A percentile compares a stretch with the other conserved stretches of the same genome.
Evolutionary conservation across 768 basidiomycete species (phyloP).

Genomic region (Termitomyces sp.): DNA sequence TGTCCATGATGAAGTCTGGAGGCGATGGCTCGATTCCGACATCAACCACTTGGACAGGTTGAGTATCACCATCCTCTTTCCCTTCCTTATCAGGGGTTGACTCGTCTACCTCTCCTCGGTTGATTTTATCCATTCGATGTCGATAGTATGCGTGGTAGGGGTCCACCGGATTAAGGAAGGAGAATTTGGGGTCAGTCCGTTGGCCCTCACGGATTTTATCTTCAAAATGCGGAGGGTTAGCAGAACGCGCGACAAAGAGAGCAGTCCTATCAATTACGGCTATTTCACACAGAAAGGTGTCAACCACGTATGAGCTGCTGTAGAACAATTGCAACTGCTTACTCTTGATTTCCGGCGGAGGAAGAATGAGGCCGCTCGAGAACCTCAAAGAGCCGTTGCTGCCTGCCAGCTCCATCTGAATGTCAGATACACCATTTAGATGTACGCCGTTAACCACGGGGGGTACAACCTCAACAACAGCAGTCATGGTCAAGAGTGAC

Average conservation of each 20-base stretch:
- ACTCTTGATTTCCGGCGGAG: slow-evolving; percentile 96
- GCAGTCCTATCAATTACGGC: slow-evolving; percentile 97
- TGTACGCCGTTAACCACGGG: slow-evolving; percentile 35
- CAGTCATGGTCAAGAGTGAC: slow-evolving; percentile 38
- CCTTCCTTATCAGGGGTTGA: slow-evolving; percentile 42
- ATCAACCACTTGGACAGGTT: slow-evolving; percentile 50
- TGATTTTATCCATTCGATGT: slow-evolving; percentile 82
- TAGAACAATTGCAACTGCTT: slow-evolving; percentile 31
- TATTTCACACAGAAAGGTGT: slow-evolving; percentile 25
- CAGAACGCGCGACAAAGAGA: slow-evolving; percentile 86
- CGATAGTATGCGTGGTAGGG: slow-evolving; percentile 99
- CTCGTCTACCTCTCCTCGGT: slow-evolving; percentile 75
- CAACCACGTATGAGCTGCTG: slow-evolving; percentile 7
- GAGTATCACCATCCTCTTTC: slow-evolving; percentile 31
- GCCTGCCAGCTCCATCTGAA: slow-evolving; percentile 35
- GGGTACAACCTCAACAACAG: slow-evolving; percentile 33
- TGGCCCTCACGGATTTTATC: slow-evolving; percentile 97
- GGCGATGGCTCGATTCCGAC: slow-evolving; percentile 73
- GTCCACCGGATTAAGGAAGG: slow-evolving; percentile 95
- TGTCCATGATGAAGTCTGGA: slow-evolving; percentile 79
- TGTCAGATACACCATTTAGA: slow-evolving; percentile 38
- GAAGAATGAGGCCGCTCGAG: slow-evolving; percentile 86
- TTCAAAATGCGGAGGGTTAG: slow-evolving; percentile 90
- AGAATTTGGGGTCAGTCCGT: slow-evolving; percentile 96
- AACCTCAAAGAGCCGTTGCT: slow-evolving; percentile 46